Evolutionary conservation across 345 rosid species (phyloP).

Genomic region (Eucalyptus tenuipes): DNA sequence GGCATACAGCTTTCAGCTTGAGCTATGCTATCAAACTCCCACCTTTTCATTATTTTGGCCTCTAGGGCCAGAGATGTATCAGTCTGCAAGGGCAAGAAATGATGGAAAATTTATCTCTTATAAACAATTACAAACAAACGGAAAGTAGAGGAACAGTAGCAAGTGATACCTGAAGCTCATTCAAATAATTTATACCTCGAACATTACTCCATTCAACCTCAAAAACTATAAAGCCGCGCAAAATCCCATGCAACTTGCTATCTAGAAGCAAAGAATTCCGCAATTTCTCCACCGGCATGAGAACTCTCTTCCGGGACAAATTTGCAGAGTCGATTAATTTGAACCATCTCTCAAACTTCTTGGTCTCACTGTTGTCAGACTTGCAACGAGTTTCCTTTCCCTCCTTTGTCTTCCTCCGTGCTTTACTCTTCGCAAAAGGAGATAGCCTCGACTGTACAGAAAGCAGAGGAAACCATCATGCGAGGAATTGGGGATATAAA

Average conservation of each 20-base stretch:
- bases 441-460: slow-evolving; percentile 77
- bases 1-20: slow-evolving; percentile 58
- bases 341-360: slow-evolving; percentile 56
- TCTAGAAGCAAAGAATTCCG: slow-evolving; percentile 41
- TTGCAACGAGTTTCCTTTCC: slow-evolving; percentile 18
- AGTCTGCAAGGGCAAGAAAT: slow-evolving; percentile 38
- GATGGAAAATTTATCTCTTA: neutral
- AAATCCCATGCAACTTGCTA: slow-evolving; percentile 60
- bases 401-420: slow-evolving; percentile 28
- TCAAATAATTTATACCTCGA: slow-evolving; percentile 81
- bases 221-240: slow-evolving; percentile 88
- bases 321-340: slow-evolving; percentile 49
- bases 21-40: slow-evolving; percentile 90
- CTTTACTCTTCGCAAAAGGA: slow-evolving; percentile 89
- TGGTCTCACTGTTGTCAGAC: slow-evolving; percentile 8
- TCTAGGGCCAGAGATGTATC: slow-evolving; percentile 90
- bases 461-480: neutral
- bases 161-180: slow-evolving; percentile 81
- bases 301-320: slow-evolving; percentile 37
- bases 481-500: neutral
- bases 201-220: slow-evolving; percentile 78
- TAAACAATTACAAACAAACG: neutral
- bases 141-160: neutral
- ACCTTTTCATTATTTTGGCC: slow-evolving; percentile 80
- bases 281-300: slow-evolving; percentile 66